Evolutionary conservation across 148 eudicot species (phyloP), one percentile per base, ranked within the genome.

Genomic region (Silene conica): DNA sequence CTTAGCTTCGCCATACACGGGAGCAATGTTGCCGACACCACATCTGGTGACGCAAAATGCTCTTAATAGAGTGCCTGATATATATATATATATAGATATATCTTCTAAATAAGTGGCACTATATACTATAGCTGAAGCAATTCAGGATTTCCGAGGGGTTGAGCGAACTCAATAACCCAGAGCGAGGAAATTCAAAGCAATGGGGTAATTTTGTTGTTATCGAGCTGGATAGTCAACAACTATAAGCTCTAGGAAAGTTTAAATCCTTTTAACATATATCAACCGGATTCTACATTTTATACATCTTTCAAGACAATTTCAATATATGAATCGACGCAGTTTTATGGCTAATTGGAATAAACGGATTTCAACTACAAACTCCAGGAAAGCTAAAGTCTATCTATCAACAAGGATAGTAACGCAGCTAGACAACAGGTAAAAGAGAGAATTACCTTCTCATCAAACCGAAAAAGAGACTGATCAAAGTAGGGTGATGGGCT

Each of bases 401-500:
- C 26, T 62, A 16, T 7, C 4, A 34, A 6, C 45, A 23, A 20
- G 31, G 10, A 31, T 2, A 43, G 43, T 34, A 19, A 23, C 31
- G 18, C 23, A 21, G 19, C 14, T 48, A 38, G 16, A 19, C 14
- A 38, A 50, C 55, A 13, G 55, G 55, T 15, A 25, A 4, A 60
- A 73, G 70, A 58, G 52, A 70, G 78, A 73, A 67, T 31, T 67
- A 95, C 98, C 98, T 95, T 95, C 81, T 95, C 98, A 80, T 95
- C 98, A 81, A 79, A 95, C 69, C 98, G 86, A 76, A 90, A 95
- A 74, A 95, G 96, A 70, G 96, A 90, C 84, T 95, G 97, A 79
- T 95, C 98, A 83, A 92, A 92, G 71, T 95, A 95, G 20, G 98
- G 97, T 18, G 98, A 95, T 55, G 98, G 98, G 74, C 93, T 95